Evolutionary conservation across 768 basidiomycete species (phyloP).

Genomic region (Pleurotus citrinopileatus): DNA sequence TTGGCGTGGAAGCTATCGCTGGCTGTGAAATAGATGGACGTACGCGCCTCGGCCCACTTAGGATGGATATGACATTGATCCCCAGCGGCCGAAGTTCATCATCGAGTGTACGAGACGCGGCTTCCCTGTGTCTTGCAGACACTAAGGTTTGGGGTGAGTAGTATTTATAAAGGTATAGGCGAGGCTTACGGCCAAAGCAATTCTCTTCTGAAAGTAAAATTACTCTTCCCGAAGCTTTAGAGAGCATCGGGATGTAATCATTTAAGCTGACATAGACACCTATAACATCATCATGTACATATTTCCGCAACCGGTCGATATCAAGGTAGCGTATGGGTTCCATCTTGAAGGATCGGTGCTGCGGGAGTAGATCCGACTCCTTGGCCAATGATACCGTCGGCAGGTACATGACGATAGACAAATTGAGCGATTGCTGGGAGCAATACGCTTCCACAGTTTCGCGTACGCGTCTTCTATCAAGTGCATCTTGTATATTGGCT

Average conservation of each 20-base stretch:
- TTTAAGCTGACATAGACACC: background rate
- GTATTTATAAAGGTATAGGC: background rate
- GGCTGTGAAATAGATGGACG: background rate
- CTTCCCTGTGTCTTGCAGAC: background rate
- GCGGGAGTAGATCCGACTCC: background rate
- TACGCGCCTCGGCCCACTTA: conserved; percentile 2
- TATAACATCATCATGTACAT: background rate
- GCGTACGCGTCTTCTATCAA: background rate
- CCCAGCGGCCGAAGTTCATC: background rate
- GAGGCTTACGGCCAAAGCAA: background rate
- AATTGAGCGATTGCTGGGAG: conserved; percentile 1
- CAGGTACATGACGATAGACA: conserved; percentile 2
- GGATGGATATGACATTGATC: conserved; percentile 4
- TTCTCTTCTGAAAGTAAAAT: conserved; percentile 8
- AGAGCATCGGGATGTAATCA: conserved; percentile 6
- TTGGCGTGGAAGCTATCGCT: background rate
- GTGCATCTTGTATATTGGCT: background rate
- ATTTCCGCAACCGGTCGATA: background rate
- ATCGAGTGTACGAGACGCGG: background rate
- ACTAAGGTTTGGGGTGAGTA: background rate
- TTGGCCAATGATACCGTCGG: background rate
- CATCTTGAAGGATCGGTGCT: background rate
- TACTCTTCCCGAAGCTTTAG: conserved; percentile 2
- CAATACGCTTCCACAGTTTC: conserved; percentile 10
- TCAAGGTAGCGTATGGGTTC: background rate